Evolutionary conservation across 768 basidiomycete species (phyloP).

Genomic region (Lentinula detonsa): DNA sequence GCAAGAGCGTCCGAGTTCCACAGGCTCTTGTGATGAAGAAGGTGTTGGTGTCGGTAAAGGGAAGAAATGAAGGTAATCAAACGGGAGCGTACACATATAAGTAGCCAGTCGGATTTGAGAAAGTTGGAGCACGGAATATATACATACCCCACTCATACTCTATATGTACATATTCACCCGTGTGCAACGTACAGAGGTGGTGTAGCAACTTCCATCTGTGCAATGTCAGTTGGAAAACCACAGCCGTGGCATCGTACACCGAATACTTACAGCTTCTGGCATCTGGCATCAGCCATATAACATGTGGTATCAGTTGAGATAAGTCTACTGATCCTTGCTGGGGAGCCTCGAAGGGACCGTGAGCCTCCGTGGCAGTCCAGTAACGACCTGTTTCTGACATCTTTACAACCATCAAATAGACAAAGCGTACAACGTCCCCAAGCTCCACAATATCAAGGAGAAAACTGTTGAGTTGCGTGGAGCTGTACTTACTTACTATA

Average conservation of each 20-base stretch:
- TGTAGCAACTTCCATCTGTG: not conserved
- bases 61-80: no score
- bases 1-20: no score
- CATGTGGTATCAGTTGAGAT: not conserved
- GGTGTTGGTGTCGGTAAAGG: no score
- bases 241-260: not conserved
- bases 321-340: no score
- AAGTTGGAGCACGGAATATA: not conserved
- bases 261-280: not conserved
- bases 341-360: no score
- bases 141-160: not conserved
- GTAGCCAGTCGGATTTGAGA: no score
- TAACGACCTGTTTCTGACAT: not conserved
- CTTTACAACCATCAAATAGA: not conserved
- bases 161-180: not conserved
- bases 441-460: not conserved
- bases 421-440: not conserved
- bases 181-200: not conserved
- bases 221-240: not conserved
- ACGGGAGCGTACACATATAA: no score
- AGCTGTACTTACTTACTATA: not conserved
- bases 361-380: no score
- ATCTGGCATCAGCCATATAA: not conserved
- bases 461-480: not conserved
- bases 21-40: no score